Percentiles rank a stretch among this genome's conserved stretches.
Conservation (phyloP, 2,329 filamentous ascomycete species). For the Balansia obtecta region DNA sequence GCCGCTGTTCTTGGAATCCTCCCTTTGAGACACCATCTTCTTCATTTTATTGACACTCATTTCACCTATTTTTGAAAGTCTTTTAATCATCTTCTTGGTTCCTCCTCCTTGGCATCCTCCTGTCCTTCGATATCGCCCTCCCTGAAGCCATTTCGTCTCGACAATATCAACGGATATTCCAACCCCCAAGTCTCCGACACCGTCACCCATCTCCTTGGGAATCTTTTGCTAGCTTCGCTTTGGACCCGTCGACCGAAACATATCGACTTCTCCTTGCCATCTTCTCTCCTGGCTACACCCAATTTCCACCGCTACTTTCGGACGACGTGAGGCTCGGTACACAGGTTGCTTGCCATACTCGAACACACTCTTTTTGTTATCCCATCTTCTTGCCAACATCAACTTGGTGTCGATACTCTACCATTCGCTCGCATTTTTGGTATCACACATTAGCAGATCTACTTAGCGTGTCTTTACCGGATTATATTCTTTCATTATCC, state of each 20-base stretch:
- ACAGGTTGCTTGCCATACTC: slow-evolving; percentile 2
- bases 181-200: not conserved
- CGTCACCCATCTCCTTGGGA: not conserved
- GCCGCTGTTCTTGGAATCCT: slow-evolving; percentile 14
- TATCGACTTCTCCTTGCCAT: slow-evolving; percentile 4
- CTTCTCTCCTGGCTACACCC: not conserved
- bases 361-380: not conserved
- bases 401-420: not conserved
- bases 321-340: slow-evolving; percentile 5
- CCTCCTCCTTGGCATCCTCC: slow-evolving; percentile 8
- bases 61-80: slow-evolving; percentile 20
- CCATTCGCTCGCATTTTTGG: not conserved
- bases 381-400: not conserved
- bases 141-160: not conserved
- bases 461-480: not conserved
- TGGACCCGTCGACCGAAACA: slow-evolving; percentile 5
- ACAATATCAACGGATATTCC: not conserved
- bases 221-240: slow-evolving; percentile 4
- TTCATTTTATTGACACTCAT: slow-evolving; percentile 20
- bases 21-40: slow-evolving; percentile 13
- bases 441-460: not conserved
- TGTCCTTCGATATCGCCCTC: not conserved
- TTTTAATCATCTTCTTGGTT: slow-evolving; percentile 19
- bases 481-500: not conserved
- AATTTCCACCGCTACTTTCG: slow-evolving; percentile 3